Evolutionary conservation across 768 basidiomycete genomes (phyloP).

Genomic region (Peribolospora kevripleyi): DNA sequence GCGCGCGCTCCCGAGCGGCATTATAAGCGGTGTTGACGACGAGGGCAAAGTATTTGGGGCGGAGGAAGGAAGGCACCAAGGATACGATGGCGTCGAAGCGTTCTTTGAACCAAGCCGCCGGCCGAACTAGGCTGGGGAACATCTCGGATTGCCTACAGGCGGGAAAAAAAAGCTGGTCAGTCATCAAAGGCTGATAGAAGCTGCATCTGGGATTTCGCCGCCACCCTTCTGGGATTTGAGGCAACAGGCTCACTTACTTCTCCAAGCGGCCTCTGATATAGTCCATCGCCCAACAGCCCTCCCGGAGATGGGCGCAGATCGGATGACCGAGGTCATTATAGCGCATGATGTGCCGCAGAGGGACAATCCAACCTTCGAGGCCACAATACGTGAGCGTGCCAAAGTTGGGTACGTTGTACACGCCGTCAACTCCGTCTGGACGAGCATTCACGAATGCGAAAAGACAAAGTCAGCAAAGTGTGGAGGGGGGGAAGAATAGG

Average conservation of each 20-base stretch:
- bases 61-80: conserved; percentile 56
- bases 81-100: conserved; percentile 60
- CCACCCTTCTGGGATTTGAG: not conserved
- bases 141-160: conserved; percentile 23
- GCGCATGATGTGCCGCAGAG: conserved; percentile 54
- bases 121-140: conserved; percentile 43
- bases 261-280: conserved; percentile 48
- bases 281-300: conserved; percentile 79
- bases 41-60: conserved; percentile 90
- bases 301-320: conserved; percentile 60
- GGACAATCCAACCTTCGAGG: conserved; percentile 90
- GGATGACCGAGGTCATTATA: conserved; percentile 85
- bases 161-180: conserved; percentile 19
- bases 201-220: not conserved
- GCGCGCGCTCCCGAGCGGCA: conserved; percentile 50
- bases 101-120: conserved; percentile 62
- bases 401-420: conserved; percentile 50
- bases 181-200: conserved; percentile 19
- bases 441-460: not conserved
- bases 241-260: conserved; percentile 30
- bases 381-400: conserved; percentile 74
- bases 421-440: conserved; percentile 42
- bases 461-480: not conserved
- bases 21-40: conserved; percentile 79
- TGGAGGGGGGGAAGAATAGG: not conserved